Base-by-base conservation (phyloP, 768 basidiomycete genomes). In the Strobilomyces confusus region DNA sequence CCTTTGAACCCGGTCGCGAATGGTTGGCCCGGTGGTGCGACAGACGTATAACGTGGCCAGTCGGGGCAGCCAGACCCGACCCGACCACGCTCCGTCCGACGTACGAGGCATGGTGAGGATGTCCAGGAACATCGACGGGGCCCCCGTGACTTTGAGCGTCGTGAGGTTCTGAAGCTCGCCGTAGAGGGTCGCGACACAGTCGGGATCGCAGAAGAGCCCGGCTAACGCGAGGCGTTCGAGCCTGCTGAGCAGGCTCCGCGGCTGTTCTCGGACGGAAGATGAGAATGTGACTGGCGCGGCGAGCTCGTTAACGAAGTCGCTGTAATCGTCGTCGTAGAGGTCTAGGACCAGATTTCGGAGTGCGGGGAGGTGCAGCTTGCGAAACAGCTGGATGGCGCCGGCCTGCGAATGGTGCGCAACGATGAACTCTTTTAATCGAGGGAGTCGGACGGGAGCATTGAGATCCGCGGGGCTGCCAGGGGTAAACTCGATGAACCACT, bases 401-500 rank as follows among this genome's bases (percentile, higher is more conserved):
- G 80, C 78, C 19, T 70, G 75, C 4, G 73, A 72, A 48, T 80
- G 77, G 58, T 81, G 80, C 53, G 83, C 80, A 30, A 89, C 71
- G 14, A 72, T 58, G 54, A 79, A 66, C 19, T 63, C 55, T 23
- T 55, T 52, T 32, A 78, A 56, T 29, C 51, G 62, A 9, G 17
- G 61, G n/a, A 70, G 53, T 34, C 55, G 52, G 40, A 79, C 60
- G 7, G 69, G 63, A 19, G 57, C 50, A 17, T 69, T 63, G 53
- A 70, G 71, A 19, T 66, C 60, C 7, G 53, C 58, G 9, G 61
- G 45, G 41, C 66, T 48, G 22, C 50, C 56, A 7, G 55, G 49
- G 11, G 54, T 51, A 12, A 59, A 55, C 34, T 59, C 61, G 15
- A 53, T 45, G 40, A 53, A 26, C 77, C 77, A 79, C 11, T 71